Percentiles rank a stretch among this genome's conserved stretches.
phyloP scores from a whole-genome alignment of 2,329 filamentous ascomycete species.

The Aspergillus sp. region DNA sequence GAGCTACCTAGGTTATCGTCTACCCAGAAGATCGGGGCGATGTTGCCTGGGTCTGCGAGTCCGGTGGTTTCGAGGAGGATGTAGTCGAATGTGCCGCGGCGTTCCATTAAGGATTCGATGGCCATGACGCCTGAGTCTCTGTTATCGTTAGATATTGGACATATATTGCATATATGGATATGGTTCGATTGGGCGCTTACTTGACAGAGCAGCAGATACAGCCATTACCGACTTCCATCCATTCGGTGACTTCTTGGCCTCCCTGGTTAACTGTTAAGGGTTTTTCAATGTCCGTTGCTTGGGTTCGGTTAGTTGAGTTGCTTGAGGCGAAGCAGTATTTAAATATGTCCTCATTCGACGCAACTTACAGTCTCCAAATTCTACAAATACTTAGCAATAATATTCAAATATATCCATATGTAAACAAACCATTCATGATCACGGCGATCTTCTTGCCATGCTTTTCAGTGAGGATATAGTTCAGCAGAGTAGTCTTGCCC shows the following conservation, averaged over 20 bases:
- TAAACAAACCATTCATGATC: slow-evolving; percentile 74
- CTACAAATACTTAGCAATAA: slow-evolving; percentile 38
- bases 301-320: slow-evolving; percentile 1
- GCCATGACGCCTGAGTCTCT: slow-evolving; percentile 90
- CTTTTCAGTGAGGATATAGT: slow-evolving; percentile 90
- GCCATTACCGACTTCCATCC: slow-evolving; percentile 92
- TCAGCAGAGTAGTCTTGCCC: slow-evolving; percentile 90
- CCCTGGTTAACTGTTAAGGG: slow-evolving; percentile 85
- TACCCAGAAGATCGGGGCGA: slow-evolving; percentile 95
- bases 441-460: slow-evolving; percentile 98
- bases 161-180: background rate
- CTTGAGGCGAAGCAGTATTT: no score
- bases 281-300: slow-evolving; percentile 91
- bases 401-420: background rate
- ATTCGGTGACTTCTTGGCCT: slow-evolving; percentile 80
- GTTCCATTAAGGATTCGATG: slow-evolving; percentile 93
- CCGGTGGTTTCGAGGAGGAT: slow-evolving; percentile 96
- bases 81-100: slow-evolving; percentile 91
- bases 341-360: no score
- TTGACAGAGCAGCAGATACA: slow-evolving; percentile 98
- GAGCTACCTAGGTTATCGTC: slow-evolving; percentile 92
- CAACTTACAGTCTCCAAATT: slow-evolving; percentile 72
- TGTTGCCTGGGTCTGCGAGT: slow-evolving; percentile 88
- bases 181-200: slow-evolving; percentile 38
- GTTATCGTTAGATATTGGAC: slow-evolving; percentile 5